Percentiles rank a stretch among this genome's conserved stretches.
Evolutionary conservation across 495 filamentous ascomycete genomes (phyloP).

Genomic region (Amorphotheca resinae): DNA sequence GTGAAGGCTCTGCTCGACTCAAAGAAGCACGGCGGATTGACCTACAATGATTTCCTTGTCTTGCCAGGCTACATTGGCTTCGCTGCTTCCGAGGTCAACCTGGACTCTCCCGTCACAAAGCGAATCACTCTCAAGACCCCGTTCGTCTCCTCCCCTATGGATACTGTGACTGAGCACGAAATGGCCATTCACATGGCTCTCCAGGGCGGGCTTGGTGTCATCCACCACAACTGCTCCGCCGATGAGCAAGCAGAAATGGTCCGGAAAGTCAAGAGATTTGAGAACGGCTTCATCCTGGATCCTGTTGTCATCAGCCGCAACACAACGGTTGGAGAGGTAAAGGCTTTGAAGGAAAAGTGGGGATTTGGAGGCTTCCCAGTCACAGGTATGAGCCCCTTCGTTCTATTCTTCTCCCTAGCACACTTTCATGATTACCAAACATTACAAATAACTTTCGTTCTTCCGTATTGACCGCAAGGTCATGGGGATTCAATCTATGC

Average conservation of each 20-base stretch:
- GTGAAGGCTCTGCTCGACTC: constrained; percentile 75
- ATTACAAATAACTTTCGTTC: constrained; percentile 99
- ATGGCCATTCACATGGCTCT: constrained; percentile 99
- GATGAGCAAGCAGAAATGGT: constrained; percentile 98
- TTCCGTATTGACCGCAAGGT: constrained; percentile 83
- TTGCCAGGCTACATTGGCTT: constrained; percentile 58
- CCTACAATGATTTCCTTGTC: constrained; percentile 54
- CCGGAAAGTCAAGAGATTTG: constrained; percentile 95
- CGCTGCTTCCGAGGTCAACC: constrained; percentile 74
- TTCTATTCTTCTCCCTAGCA: constrained; percentile 10
- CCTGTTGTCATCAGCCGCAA: constrained; percentile 81
- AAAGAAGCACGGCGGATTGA: constrained; percentile 77
- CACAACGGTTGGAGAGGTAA: constrained; percentile 84
- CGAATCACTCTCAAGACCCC: constrained; percentile 88
- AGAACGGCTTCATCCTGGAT: constrained; percentile 98
- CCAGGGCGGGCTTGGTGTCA: constrained; percentile 89
- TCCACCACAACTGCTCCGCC: constrained; percentile 97
- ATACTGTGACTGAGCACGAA: constrained; percentile 96
- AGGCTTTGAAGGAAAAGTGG: constrained; percentile 90
- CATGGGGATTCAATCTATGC: constrained; percentile 57
- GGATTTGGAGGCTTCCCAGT: constrained; percentile 98
- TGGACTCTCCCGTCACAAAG: constrained; percentile 89
- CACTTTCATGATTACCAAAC: constrained; percentile 59
- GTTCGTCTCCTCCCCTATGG: constrained; percentile 95
- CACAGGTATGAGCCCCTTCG: constrained; percentile 61